Base-by-base conservation (phyloP, 2,329 filamentous ascomycete species). In the Diaporthe sp. region DNA sequence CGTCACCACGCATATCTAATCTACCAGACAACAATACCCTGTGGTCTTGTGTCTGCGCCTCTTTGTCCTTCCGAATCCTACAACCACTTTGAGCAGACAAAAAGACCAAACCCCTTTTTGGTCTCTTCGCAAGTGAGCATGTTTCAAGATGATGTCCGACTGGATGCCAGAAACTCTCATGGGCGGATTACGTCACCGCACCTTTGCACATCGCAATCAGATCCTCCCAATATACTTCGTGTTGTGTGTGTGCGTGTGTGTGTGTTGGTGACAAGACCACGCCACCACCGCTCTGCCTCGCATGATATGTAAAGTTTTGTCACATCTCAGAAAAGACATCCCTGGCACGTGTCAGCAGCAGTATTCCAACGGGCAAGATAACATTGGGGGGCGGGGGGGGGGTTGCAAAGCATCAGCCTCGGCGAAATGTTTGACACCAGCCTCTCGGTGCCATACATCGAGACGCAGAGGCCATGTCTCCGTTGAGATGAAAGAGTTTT, bases 261-360 rank as follows among this genome's bases (percentile, higher is more conserved):
- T 10, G 34, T 12, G 34, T 25, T 42, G 58, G 39, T 62, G 46
- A 39, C 44, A 73, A 42, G 31, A 39, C 58, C 51, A 46, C n/a
- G 13, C 25, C 42, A 46, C 53, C 53, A 59, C 3, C 28, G 13
- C 19, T 37, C 28, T 12, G 69, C n/a, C 28, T 12, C 34, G 34
- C 19, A 65, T 65, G 58, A 15, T 25, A 13, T 28, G 70, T 15
- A 31, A 17, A 9, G 9, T 46, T n/a, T 46, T 12, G 42, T 76
- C 72, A 76, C n/a, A 76, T 70, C 25, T 74, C 74, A 34, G 74
- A 58, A 55, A 74, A 58, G 19, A 76, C 72, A 58, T 76, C 72
- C 74, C 74, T 76, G 61, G 28, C 22, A 73, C 55, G 25, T 15
- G 70, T 73, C 58, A 73, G 70, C 69, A 46, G 42, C 69, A 72